phyloP scores from a whole-genome alignment of 78 protist genomes.

The Mastigamoeba balamuthi region DNA sequence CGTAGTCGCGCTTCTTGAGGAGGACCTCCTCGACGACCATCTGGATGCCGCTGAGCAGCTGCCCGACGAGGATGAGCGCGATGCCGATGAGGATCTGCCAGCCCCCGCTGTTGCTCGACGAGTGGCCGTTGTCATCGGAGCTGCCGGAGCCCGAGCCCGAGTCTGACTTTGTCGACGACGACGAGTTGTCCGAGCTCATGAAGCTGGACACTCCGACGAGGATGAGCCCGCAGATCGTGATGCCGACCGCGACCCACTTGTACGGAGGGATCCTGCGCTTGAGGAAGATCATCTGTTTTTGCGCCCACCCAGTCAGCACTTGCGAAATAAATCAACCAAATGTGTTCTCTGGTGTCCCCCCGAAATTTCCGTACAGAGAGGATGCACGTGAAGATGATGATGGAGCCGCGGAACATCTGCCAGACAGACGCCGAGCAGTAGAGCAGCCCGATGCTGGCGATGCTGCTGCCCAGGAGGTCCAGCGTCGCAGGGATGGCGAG shows the following conservation, averaged over 20 bases:
- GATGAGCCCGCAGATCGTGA: background rate
- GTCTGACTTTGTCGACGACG: too few relatives aligned
- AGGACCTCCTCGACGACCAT: too few relatives aligned
- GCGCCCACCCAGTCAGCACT: background rate
- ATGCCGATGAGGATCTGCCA: too few relatives aligned
- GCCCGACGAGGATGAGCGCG: too few relatives aligned
- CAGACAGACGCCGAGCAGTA: background rate
- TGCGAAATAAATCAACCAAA: background rate
- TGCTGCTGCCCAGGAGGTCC: background rate
- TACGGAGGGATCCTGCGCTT: background rate
- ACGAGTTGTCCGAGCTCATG: too few relatives aligned
- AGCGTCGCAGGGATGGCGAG: background rate
- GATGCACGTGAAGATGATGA: background rate
- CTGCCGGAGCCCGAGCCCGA: too few relatives aligned
- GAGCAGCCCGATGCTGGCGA: background rate
- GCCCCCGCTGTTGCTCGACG: too few relatives aligned
- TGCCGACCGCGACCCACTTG: background rate
- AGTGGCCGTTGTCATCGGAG: too few relatives aligned
- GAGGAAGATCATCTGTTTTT: background rate
- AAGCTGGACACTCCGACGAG: background rate
- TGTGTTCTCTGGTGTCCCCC: background rate
- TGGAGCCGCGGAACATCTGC: background rate
- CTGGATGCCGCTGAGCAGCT: too few relatives aligned
- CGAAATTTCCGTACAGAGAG: background rate
- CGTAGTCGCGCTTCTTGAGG: too few relatives aligned